phyloP scores from a whole-genome alignment of 2,329 filamentous ascomycete genomes.

The Arthroderma sp. region DNA sequence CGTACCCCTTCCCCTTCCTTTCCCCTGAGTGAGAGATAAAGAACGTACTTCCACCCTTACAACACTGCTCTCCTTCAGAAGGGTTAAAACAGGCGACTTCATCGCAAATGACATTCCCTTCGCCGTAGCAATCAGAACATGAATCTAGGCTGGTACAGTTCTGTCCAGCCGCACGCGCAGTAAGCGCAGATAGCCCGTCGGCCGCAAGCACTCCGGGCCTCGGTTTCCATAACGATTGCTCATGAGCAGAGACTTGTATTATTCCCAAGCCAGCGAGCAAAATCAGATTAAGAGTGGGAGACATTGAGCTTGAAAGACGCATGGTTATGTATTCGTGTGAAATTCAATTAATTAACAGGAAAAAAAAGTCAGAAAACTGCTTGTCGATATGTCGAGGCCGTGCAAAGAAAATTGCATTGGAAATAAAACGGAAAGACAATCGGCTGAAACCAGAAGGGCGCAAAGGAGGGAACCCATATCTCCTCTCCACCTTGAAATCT shows the following conservation, averaged over 20 bases:
- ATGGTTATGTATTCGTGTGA: too few relatives aligned
- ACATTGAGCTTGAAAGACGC: too few relatives aligned
- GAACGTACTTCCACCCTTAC: constrained; percentile 3
- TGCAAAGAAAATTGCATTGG: too few relatives aligned
- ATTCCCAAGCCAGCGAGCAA: neutral
- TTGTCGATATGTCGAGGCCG: too few relatives aligned
- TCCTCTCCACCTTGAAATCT: too few relatives aligned
- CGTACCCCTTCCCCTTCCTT: neutral
- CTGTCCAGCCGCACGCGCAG: too few relatives aligned
- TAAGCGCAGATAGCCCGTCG: neutral
- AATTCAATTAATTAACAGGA: too few relatives aligned
- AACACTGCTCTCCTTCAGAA: constrained; percentile 1
- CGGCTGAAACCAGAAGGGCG: too few relatives aligned
- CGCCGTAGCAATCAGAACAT: constrained; percentile 6
- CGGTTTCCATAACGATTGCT: neutral
- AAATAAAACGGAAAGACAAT: too few relatives aligned
- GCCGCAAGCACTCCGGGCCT: neutral
- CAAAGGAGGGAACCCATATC: too few relatives aligned
- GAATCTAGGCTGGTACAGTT: neutral
- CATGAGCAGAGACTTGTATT: neutral
- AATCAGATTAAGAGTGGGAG: too few relatives aligned
- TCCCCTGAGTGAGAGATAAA: neutral
- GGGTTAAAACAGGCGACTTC: constrained; percentile 2
- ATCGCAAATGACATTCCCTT: constrained; percentile 1
- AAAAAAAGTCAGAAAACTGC: too few relatives aligned